A percentile compares a stretch with the other conserved stretches of the same genome.
Conservation (phyloP, 306 rosid genomes). For the Cicer bijugum region DNA sequence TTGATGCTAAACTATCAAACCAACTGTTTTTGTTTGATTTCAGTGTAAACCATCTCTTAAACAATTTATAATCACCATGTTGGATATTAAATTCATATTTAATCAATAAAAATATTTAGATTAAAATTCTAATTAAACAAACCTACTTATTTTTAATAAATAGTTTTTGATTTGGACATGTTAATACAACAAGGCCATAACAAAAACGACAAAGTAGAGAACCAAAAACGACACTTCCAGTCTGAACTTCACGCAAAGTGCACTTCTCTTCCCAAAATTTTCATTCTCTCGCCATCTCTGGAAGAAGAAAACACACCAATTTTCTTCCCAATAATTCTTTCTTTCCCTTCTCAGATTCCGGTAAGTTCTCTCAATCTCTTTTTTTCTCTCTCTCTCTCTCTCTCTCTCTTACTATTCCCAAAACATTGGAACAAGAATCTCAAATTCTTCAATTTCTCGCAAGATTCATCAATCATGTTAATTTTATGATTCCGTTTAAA, state of each 20-base stretch:
- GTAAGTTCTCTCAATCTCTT: constrained; percentile 24
- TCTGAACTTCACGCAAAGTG: constrained; percentile 24
- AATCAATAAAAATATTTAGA: no score
- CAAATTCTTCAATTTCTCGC: constrained; percentile 28
- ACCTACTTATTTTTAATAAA: no score
- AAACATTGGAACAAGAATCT: constrained; percentile 6
- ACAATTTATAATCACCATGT: no score
- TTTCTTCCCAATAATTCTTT: constrained; percentile 23
- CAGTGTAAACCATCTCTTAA: no score
- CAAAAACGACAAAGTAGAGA: constrained; percentile 17
- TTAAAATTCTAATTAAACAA: no score
- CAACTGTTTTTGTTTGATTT: no score
- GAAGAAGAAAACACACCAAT: constrained; percentile 21
- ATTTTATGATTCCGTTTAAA: constrained; percentile 10
- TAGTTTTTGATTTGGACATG: no score
- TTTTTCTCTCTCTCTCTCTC: not conserved
- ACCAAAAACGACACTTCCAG: constrained; percentile 41
- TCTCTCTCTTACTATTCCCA: not conserved
- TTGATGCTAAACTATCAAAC: no score
- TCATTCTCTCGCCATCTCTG: constrained; percentile 25
- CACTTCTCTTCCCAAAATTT: constrained; percentile 10
- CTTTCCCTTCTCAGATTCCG: not conserved
- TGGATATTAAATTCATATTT: no score
- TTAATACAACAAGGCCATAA: not conserved
- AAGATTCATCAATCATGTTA: constrained; percentile 26